A percentile compares a stretch with the other conserved stretches of the same genome.
phyloP scores from a whole-genome alignment of 176 grass and related monocot species.

The Thalia dealbata region DNA sequence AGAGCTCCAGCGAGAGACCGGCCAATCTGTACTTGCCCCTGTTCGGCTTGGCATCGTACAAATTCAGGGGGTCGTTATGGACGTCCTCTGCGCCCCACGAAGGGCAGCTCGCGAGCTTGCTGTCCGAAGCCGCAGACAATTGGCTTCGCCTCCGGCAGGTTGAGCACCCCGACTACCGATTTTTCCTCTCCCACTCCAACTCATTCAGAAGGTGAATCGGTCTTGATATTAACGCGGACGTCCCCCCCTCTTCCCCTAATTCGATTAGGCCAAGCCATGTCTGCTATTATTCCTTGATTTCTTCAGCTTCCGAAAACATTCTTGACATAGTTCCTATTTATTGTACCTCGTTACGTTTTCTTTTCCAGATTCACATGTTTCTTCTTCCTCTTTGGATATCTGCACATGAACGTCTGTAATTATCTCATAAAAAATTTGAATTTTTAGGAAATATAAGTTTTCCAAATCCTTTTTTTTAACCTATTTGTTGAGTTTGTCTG shows the following conservation, averaged over 20 bases:
- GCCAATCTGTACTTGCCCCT: conserved; percentile 42
- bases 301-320: background rate
- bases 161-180: conserved; percentile 57
- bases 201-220: conserved; percentile 17
- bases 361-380: background rate
- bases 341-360: background rate
- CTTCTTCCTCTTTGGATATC: background rate
- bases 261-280: background rate
- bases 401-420: background rate
- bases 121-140: conserved; percentile 45
- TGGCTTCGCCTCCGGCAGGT: conserved; percentile 51
- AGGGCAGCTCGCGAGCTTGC: conserved; percentile 31
- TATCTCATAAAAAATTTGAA: background rate
- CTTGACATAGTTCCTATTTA: background rate
- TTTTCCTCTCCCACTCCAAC: conserved; percentile 45
- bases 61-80: conserved; percentile 48
- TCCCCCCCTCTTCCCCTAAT: background rate
- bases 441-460: too few relatives aligned
- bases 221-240: background rate
- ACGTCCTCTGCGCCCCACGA: conserved; percentile 33
- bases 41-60: conserved; percentile 52
- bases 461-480: too few relatives aligned
- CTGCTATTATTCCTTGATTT: too few relatives aligned
- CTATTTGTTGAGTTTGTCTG: too few relatives aligned
- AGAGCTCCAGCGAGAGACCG: conserved; percentile 19